phyloP scores from a whole-genome alignment of 2,329 filamentous ascomycete species.

The Rhexocercosporidium sp. region DNA sequence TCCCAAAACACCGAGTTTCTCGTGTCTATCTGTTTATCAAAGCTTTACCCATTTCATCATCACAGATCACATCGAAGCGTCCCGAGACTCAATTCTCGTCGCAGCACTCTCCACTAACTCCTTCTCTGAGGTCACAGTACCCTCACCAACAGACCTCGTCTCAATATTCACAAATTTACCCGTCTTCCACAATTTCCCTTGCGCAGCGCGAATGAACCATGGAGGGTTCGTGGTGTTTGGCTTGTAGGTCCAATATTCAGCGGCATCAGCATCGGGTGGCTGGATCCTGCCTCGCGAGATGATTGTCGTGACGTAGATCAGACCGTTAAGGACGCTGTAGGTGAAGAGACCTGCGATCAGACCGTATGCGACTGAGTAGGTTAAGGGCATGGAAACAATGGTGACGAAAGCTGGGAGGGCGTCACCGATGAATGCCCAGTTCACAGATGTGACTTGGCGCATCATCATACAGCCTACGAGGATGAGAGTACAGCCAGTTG shows the following conservation, averaged over 20 bases:
- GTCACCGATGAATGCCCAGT: slow-evolving; percentile 79
- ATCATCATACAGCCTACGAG: slow-evolving; percentile 81
- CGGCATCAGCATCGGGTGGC: slow-evolving; percentile 58
- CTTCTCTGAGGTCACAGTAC: slow-evolving; percentile 32
- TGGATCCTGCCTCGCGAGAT: slow-evolving; percentile 52
- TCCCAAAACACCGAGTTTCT: background rate
- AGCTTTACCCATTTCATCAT: background rate
- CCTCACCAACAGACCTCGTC: slow-evolving; percentile 16
- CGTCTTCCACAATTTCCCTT: slow-evolving; percentile 33
- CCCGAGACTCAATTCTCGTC: slow-evolving; percentile 2
- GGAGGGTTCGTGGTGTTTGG: slow-evolving; percentile 56
- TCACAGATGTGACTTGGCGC: slow-evolving; percentile 74
- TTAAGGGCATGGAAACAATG: slow-evolving; percentile 77
- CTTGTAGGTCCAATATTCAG: slow-evolving; percentile 61
- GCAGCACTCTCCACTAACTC: slow-evolving; percentile 31
- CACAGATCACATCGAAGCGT: slow-evolving; percentile 9
- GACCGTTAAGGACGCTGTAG: slow-evolving; percentile 59
- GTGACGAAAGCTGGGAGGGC: slow-evolving; percentile 78
- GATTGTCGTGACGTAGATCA: slow-evolving; percentile 56
- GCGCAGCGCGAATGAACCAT: slow-evolving; percentile 52
- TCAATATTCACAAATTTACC: slow-evolving; percentile 13
- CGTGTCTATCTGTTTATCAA: background rate
- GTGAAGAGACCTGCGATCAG: slow-evolving; percentile 68
- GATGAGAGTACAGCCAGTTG: slow-evolving; percentile 75
- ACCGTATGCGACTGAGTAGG: slow-evolving; percentile 79